Conservation (phyloP, 2,329 filamentous ascomycete species). For the Aureobasidium sp. region DNA sequence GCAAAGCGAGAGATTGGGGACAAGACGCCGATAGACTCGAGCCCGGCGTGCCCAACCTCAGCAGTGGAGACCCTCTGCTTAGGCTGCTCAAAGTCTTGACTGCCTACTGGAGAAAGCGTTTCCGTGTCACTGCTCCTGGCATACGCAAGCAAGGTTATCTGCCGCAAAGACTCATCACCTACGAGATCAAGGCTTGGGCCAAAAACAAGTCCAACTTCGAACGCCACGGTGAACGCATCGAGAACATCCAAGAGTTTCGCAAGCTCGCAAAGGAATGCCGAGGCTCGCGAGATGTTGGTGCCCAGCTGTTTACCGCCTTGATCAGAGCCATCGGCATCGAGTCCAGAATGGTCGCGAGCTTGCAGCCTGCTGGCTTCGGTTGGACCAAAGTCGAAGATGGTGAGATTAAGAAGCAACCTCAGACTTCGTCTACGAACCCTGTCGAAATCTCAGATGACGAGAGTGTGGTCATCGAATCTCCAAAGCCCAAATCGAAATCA, state of each 20-base stretch:
- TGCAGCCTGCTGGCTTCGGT: conserved; percentile 82
- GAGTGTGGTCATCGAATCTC: conserved; percentile 4
- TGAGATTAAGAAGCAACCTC: conserved; percentile 33
- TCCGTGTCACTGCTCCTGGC: conserved; percentile 66
- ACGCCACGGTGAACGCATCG: conserved; percentile 67
- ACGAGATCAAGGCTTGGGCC: conserved; percentile 62
- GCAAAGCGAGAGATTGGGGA: conserved; percentile 60
- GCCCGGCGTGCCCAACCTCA: conserved; percentile 64
- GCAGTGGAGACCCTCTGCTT: conserved; percentile 71
- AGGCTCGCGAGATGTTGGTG: conserved; percentile 79
- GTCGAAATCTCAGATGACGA: conserved; percentile 14
- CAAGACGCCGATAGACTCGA: conserved; percentile 60
- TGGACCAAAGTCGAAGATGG: conserved; percentile 84
- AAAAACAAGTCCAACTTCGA: conserved; percentile 52
- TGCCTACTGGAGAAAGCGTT: conserved; percentile 81
- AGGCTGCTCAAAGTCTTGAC: conserved; percentile 66
- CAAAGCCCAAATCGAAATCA: conserved; percentile 7
- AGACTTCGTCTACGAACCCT: conserved; percentile 8
- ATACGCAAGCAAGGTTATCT: conserved; percentile 87
- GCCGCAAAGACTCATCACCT: conserved; percentile 62
- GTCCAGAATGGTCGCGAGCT: conserved; percentile 69
- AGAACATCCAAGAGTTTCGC: conserved; percentile 58
- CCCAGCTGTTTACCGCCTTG: conserved; percentile 82
- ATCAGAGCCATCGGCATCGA: conserved; percentile 74
- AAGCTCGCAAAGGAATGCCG: conserved; percentile 57